These are phyloP conservation scores for Sphagnum magellanicum DNA, from an alignment of 228 moss, liverwort and hornwort species.

Conservation along the genomic window DNA sequence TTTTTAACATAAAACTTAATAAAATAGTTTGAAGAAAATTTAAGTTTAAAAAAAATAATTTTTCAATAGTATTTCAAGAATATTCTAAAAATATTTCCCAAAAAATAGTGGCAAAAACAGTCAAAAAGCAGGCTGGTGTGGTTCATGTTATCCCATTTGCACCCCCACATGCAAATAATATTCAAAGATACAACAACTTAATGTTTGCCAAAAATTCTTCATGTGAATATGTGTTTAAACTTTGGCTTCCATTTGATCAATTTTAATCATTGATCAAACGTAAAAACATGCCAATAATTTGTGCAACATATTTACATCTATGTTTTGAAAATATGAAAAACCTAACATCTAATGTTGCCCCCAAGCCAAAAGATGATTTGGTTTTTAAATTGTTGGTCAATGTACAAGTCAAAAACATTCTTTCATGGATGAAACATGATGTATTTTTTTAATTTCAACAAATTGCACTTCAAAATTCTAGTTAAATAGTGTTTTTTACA, in stretches of 20 bases:
- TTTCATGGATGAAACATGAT: neutral
- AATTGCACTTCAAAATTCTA: neutral
- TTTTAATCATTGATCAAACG: neutral
- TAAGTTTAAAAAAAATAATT: too few species aligned
- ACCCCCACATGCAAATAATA: neutral
- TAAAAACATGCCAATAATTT: neutral
- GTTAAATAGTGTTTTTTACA: neutral
- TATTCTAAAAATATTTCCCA: too few species aligned
- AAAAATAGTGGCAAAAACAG: too few species aligned
- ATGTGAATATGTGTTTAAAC: conserved; percentile 2
- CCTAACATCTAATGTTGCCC: neutral
- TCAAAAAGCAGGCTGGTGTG: too few species aligned
- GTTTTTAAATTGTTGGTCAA: neutral
- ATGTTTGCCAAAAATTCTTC: conserved; percentile 2
- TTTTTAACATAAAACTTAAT: too few species aligned
- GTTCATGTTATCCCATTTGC: too few species aligned
- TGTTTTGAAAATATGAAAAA: neutral
- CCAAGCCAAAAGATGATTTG: neutral
- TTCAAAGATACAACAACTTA: neutral
- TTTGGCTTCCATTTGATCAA: neutral
- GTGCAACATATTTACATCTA: neutral
- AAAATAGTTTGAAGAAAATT: too few species aligned
- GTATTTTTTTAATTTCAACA: neutral
- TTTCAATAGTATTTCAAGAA: too few species aligned
- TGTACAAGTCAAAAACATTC: neutral